Percentiles rank a stretch among this genome's conserved stretches.
Conservation (phyloP, 169 alveolate species). For the Toxoplasma gondii region DNA sequence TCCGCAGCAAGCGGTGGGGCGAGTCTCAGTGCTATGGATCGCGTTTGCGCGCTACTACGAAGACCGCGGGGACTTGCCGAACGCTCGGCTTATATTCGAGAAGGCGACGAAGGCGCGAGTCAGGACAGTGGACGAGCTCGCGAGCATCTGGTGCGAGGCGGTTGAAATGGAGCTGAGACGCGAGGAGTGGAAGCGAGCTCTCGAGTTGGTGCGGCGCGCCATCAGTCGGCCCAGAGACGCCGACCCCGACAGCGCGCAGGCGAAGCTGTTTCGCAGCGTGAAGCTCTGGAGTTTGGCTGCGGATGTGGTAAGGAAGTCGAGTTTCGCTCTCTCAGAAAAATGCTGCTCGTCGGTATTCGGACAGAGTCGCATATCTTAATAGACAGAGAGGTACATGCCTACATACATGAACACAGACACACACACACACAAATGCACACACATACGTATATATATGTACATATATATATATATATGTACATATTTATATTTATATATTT, state of each 20-base stretch:
- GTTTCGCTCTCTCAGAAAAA: no score
- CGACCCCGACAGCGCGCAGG: constrained; percentile 12
- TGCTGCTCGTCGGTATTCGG: no score
- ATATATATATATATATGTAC: neutral
- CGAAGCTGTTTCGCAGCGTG: constrained; percentile 42
- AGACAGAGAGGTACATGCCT: neutral
- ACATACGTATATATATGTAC: neutral
- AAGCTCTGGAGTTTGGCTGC: constrained; percentile 56
- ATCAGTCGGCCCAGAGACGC: constrained; percentile 23
- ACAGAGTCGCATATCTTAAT: no score
- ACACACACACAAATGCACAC: neutral
- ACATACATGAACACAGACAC: neutral
- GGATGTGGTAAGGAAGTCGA: constrained; percentile 44
- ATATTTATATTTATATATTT: neutral
- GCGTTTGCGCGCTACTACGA: constrained; percentile 83
- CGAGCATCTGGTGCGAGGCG: constrained; percentile 78
- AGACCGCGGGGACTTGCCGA: constrained; percentile 75
- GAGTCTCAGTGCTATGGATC: constrained; percentile 79
- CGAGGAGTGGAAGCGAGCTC: constrained; percentile 1
- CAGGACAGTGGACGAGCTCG: constrained; percentile 82
- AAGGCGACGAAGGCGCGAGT: constrained; percentile 78
- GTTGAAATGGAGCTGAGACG: constrained; percentile 54
- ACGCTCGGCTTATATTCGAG: constrained; percentile 73
- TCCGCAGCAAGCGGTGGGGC: constrained; percentile 81
- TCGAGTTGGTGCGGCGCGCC: constrained; percentile 39